Base-by-base conservation (phyloP, 2,329 filamentous ascomycete genomes). In the Dactylella cylindrospora region DNA sequence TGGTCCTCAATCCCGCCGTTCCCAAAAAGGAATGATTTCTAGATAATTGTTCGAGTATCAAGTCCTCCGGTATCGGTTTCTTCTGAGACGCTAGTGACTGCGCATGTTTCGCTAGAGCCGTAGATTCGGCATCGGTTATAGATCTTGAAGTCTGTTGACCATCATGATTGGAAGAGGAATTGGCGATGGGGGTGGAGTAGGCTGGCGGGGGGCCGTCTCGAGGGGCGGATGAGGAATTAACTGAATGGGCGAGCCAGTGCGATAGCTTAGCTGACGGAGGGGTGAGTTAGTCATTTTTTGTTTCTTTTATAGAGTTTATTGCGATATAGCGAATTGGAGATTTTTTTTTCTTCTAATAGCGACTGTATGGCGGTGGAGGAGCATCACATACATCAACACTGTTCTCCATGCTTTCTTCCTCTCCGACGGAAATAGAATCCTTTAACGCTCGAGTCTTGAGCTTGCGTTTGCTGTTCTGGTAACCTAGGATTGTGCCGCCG, bases 31-130 rank as follows among this genome's bases (percentile, higher is more conserved):
- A 90, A 49, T 88, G 82, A 72, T 96, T 97, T 43, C 93, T 84
- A 1, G 91, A 90, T 9, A 98, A 80, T 73, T 98, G 93, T 75
- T 98, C 93, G 39, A 95, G 80, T 54, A 97, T 91, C 35, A 98
- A 80, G 69, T 93, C 90, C 83, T 66, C n/a, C 51, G 32, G 45
- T 35, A 57, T 53, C n/a, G 31, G 59, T 62, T 52, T 49, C 22
- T 51, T 39, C 7, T 40, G 38, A 1, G 59, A 38, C 13, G 39
- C 57, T 32, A 64, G 55, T 40, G 41, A 38, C 64, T 81, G 77
- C 31, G 82, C 82, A 68, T 80, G 75, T 50, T 77, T 76, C 32
- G 82, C 82, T 36, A 84, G 75, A 55, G 77, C 78, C 53, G 79
- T 77, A 66, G 79, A 78, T 64, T 78, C 75, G 68, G 80, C 77